These are phyloP conservation scores for Massarina eburnea DNA, from an alignment of 2,329 filamentous ascomycete genomes.

Conservation along the genomic window DNA sequence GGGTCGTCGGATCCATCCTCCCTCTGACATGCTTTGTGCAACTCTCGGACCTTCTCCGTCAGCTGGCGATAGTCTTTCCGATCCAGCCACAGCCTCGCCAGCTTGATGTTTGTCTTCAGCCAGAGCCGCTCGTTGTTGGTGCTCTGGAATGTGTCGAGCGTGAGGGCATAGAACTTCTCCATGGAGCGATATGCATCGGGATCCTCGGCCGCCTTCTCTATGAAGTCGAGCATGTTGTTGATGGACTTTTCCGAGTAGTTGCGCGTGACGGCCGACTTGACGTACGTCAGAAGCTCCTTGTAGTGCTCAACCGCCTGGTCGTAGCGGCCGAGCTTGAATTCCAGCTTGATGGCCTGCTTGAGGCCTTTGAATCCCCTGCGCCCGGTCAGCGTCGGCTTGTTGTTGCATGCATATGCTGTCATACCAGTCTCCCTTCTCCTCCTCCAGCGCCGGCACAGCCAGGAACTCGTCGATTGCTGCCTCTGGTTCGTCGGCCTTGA, in stretches of 20 bases:
- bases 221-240: conserved; percentile 98
- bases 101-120: conserved; percentile 98
- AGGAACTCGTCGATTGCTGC: conserved; percentile 91
- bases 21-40: conserved; percentile 85
- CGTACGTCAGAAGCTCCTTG: conserved; percentile 91
- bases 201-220: conserved; percentile 82
- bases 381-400: conserved; percentile 15
- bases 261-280: conserved; percentile 92
- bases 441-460: conserved; percentile 79
- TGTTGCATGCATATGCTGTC: conserved; percentile 9
- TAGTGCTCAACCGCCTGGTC: conserved; percentile 85
- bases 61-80: conserved; percentile 83
- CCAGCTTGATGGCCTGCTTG: conserved; percentile 79
- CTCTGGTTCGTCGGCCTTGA: conserved; percentile 82
- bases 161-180: conserved; percentile 93
- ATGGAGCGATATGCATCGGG: conserved; percentile 76
- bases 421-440: conserved; percentile 91
- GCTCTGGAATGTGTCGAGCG: conserved; percentile 90
- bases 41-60: conserved; percentile 79
- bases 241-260: conserved; percentile 99
- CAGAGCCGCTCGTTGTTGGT: conserved; percentile 97
- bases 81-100: conserved; percentile 87
- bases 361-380: conserved; percentile 86
- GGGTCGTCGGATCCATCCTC: conserved; percentile 88
- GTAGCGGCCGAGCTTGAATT: too few relatives aligned